A percentile compares a stretch with the other conserved stretches of the same genome.
phyloP scores from a whole-genome alignment of 2,329 filamentous ascomycete species.

The Sporothrix euskadiensis region DNA sequence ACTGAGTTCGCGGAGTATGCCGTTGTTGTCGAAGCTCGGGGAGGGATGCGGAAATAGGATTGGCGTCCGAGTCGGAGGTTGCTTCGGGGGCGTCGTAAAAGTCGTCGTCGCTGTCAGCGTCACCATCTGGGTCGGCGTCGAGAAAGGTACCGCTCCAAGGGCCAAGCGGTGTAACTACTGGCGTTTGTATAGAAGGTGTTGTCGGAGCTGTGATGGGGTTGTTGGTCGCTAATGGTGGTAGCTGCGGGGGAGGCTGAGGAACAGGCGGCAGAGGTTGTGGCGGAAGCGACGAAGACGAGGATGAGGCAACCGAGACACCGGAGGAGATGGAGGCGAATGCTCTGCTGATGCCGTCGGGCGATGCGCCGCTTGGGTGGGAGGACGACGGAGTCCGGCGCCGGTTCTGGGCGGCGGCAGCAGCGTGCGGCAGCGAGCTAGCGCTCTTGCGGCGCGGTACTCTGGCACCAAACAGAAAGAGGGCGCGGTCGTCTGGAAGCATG shows the following conservation, averaged over 20 bases:
- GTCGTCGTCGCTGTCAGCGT: slow-evolving; percentile 18
- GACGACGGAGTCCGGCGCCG: slow-evolving; percentile 10
- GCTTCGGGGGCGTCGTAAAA: slow-evolving; percentile 20
- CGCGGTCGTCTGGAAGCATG: slow-evolving; percentile 31
- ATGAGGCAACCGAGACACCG: neutral
- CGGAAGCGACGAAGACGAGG: neutral
- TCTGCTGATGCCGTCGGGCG: neutral
- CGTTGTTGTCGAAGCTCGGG: slow-evolving; percentile 5
- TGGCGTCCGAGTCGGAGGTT: neutral
- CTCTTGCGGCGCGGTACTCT: slow-evolving; percentile 29
- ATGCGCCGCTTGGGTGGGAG: slow-evolving; percentile 1
- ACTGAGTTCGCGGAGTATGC: neutral
- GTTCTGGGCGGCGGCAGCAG: slow-evolving; percentile 3
- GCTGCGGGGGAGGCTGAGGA: neutral
- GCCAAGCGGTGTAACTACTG: slow-evolving; percentile 12
- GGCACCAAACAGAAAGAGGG: slow-evolving; percentile 14
- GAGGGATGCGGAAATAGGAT: neutral
- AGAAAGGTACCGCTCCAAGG: slow-evolving; percentile 32
- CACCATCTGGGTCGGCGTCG: slow-evolving; percentile 28
- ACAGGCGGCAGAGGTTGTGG: neutral
- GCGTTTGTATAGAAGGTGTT: slow-evolving; percentile 21
- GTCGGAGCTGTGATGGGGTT: slow-evolving; percentile 14
- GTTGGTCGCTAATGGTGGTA: neutral
- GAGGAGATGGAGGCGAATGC: neutral
- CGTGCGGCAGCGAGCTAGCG: slow-evolving; percentile 22